Evolutionary conservation across 148 eudicot genomes (phyloP), one percentile per base, ranked within the genome.

Genomic region (Chenopodium suecicum): DNA sequence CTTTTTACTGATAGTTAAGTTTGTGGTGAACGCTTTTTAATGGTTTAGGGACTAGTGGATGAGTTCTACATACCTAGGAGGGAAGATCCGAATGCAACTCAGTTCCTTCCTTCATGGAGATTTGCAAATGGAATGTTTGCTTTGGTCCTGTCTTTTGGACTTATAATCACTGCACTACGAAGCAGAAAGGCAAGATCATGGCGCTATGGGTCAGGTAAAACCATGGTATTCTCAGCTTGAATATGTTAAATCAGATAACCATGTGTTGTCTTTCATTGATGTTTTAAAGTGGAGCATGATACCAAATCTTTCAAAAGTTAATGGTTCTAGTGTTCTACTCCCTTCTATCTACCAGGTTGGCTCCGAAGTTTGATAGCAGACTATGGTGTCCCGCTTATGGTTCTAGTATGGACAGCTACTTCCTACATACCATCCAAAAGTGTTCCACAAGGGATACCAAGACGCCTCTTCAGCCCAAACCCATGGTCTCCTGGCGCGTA

Each of bases 401-500:
- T 94, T 69, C 67, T 94, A 46, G 87, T 91, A 20, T 94, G 97
- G 97, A 94, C 98, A 17, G 95, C 87, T 2, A 65, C 88, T 73
- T 94, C 98, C 70, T 94, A 94, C 83, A 89, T 90, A 77, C 98
- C 98, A 77, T 75, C 94, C n/a, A 78, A 69, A 81, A 87, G 81
- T 77, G 95, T 94, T 37, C 98, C 98, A 47, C 84, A 89, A 67
- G 95, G 95, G 19, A 92, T 94, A 72, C 98, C 98, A 46, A 83
- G 97, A 44, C 92, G 98, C 23, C 92, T 94, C 69, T 88, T 90
- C 62, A 94, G 98, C 89, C 98, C 98, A 7, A 92, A 94, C 82
- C 98, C 98, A 9, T 94, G 98, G 98, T 91, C 97, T 3, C 98
- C 95, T 65, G 98, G 97, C 70, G 98, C 98, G 50, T 94, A 92